These are phyloP conservation scores for Achaetomiella virescens DNA, from an alignment of 495 filamentous ascomycete genomes.

Conservation along the genomic window DNA sequence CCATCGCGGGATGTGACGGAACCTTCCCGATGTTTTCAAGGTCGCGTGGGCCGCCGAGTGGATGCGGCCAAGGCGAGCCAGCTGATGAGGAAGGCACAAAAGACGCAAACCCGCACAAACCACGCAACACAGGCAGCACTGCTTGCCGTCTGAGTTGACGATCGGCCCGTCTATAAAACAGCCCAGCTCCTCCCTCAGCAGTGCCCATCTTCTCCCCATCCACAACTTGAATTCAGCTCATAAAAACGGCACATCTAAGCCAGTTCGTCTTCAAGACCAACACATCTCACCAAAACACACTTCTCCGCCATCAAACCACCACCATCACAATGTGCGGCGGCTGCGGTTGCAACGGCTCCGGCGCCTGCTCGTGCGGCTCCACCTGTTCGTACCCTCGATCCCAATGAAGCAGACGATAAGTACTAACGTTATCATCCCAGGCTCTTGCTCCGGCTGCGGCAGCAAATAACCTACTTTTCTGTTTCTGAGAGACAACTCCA, in stretches of 20 bases:
- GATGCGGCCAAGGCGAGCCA: neutral
- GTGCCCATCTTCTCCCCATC: neutral
- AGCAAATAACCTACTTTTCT: slow-evolving; percentile 15
- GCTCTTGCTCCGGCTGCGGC: slow-evolving; percentile 41
- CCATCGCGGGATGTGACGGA: too few relatives aligned
- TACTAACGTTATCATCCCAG: too few relatives aligned
- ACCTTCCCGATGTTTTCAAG: too few relatives aligned
- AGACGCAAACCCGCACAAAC: slow-evolving; percentile 32
- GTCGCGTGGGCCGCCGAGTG: slow-evolving; percentile 6
- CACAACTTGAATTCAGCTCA: slow-evolving; percentile 1
- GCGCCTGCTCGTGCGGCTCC: slow-evolving; percentile 35
- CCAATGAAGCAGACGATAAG: too few relatives aligned
- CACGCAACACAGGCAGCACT: slow-evolving; percentile 20
- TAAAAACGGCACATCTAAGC: neutral
- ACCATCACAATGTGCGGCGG: slow-evolving; percentile 42
- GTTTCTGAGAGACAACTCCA: neutral
- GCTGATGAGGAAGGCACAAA: slow-evolving; percentile 8
- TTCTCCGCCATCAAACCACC: slow-evolving; percentile 15
- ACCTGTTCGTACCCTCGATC: slow-evolving; percentile 34
- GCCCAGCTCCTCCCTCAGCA: neutral
- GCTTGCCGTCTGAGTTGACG: slow-evolving; percentile 9
- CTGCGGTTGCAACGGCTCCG: slow-evolving; percentile 41
- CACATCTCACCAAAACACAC: neutral
- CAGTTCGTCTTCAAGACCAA: neutral
- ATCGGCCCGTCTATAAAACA: slow-evolving; percentile 21